These are phyloP conservation scores for Cladosporium phlei DNA, from an alignment of 2,329 filamentous ascomycete species.

Conservation along the genomic window DNA sequence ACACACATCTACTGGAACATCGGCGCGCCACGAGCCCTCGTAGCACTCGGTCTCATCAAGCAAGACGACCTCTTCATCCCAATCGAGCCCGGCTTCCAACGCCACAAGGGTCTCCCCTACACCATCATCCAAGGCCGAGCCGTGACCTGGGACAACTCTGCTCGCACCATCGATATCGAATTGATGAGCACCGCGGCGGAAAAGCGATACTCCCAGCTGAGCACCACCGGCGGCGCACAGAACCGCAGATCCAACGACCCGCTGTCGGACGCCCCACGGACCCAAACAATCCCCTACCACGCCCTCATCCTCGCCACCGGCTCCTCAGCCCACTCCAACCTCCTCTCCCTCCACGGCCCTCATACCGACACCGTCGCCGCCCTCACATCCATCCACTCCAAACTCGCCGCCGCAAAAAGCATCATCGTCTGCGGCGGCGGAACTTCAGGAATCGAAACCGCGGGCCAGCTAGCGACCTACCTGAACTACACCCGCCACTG, in stretches of 20 bases:
- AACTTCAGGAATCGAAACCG: constrained; percentile 34
- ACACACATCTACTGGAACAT: constrained; percentile 38
- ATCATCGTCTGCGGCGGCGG: constrained; percentile 37
- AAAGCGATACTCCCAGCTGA: constrained; percentile 15
- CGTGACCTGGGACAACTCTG: constrained; percentile 32
- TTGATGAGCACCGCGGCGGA: constrained; percentile 19
- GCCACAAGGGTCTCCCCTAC: constrained; percentile 28
- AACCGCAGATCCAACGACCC: background rate
- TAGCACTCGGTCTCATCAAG: constrained; percentile 31
- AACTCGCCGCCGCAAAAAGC: constrained; percentile 27
- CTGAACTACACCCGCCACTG: constrained; percentile 25
- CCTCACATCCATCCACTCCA: constrained; percentile 28
- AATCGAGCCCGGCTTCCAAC: constrained; percentile 32
- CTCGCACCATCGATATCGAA: constrained; percentile 34
- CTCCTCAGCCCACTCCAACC: constrained; percentile 31
- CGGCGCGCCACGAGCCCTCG: constrained; percentile 34
- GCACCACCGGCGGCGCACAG: background rate
- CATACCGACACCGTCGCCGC: constrained; percentile 33
- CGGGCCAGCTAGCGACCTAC: constrained; percentile 34
- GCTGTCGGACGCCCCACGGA: background rate
- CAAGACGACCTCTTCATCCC: constrained; percentile 33
- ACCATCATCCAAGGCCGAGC: constrained; percentile 35
- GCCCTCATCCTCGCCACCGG: constrained; percentile 36
- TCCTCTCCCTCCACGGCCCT: constrained; percentile 32
- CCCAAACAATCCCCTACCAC: constrained; percentile 24